Conservation (phyloP, 2,329 filamentous ascomycete species). For the Geoglossum cookeanum region DNA sequence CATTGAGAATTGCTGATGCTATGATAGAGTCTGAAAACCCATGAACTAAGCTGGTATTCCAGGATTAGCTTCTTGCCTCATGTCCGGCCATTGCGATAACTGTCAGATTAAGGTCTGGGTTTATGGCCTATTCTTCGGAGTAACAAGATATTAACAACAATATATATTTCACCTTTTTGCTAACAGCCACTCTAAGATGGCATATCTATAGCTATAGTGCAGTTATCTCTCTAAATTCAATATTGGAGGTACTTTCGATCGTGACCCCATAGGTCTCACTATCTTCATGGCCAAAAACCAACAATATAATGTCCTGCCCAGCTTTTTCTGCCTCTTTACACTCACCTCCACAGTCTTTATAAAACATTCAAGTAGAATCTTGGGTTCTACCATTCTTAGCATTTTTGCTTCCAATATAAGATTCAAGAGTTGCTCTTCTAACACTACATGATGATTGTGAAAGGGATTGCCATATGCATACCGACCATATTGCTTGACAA, state of each 20-base stretch:
- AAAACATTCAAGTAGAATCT: slow-evolving; percentile 8
- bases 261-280: slow-evolving; percentile 5
- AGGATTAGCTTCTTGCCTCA: slow-evolving; percentile 4
- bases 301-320: slow-evolving; percentile 7
- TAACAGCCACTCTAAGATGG: slow-evolving; percentile 4
- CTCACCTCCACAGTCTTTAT: slow-evolving; percentile 7
- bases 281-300: slow-evolving; percentile 10
- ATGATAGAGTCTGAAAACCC: slow-evolving; percentile 7
- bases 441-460: slow-evolving; percentile 7
- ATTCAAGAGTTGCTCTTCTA: slow-evolving; percentile 6
- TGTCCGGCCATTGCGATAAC: slow-evolving; percentile 6
- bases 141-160: slow-evolving; percentile 1
- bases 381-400: slow-evolving; percentile 6
- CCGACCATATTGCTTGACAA: slow-evolving; percentile 8
- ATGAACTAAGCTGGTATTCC: slow-evolving; percentile 5
- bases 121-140: neutral
- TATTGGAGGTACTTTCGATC: slow-evolving; percentile 4
- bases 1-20: slow-evolving; percentile 7
- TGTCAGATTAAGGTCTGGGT: slow-evolving; percentile 4
- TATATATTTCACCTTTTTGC: neutral
- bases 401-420: slow-evolving; percentile 3
- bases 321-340: slow-evolving; percentile 5
- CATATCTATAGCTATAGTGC: slow-evolving; percentile 4
- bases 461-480: slow-evolving; percentile 8
- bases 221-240: neutral